A percentile compares a stretch with the other conserved stretches of the same genome.
phyloP scores from a whole-genome alignment of 2,329 filamentous ascomycete genomes.

The Aspergillus terreus region DNA sequence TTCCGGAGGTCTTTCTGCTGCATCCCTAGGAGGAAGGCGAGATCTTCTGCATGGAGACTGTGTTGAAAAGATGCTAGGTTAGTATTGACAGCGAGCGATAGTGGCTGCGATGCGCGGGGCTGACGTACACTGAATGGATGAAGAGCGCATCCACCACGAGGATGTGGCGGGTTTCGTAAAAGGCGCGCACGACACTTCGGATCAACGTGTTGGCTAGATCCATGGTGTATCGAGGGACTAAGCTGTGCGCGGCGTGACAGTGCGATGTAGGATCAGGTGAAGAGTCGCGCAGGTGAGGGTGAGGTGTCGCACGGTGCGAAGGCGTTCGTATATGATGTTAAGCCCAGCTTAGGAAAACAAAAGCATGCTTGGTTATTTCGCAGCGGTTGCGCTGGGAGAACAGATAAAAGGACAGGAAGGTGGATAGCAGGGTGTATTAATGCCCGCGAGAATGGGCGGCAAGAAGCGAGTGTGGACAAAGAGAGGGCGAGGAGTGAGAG shows the following conservation, averaged over 20 bases:
- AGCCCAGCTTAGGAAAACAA: not conserved
- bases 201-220: conserved; percentile 74
- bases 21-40: conserved; percentile 81
- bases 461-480: not conserved
- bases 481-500: not conserved
- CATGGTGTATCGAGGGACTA: conserved; percentile 36
- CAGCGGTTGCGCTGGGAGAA: not conserved
- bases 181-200: conserved; percentile 78
- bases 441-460: not conserved
- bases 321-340: not conserved
- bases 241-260: not conserved
- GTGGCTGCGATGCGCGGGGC: not conserved
- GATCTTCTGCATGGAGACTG: conserved; percentile 78
- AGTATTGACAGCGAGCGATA: not conserved
- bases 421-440: not conserved
- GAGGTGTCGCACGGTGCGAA: not conserved
- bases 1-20: conserved; percentile 91
- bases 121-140: conserved; percentile 65
- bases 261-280: not conserved
- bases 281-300: not conserved
- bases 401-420: not conserved
- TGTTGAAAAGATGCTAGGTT: conserved; percentile 1
- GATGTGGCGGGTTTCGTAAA: conserved; percentile 81
- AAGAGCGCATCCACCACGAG: conserved; percentile 77
- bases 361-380: not conserved